phyloP scores from a whole-genome alignment of 129 eudicot species.

The Smallanthus sonchifolius region DNA sequence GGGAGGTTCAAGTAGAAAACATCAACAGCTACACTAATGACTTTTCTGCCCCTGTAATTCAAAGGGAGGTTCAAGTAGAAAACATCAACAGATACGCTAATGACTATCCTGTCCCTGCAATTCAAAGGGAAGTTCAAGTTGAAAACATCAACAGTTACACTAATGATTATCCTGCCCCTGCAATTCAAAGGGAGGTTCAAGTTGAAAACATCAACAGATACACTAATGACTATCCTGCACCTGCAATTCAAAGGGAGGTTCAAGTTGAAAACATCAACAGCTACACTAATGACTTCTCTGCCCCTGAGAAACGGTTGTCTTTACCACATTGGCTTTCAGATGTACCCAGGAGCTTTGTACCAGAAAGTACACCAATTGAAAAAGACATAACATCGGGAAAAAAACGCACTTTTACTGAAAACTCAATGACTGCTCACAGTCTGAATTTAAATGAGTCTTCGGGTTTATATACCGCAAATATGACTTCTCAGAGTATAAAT shows the following conservation, averaged over 20 bases:
- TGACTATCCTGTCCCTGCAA: not conserved
- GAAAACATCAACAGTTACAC: conserved; percentile 27
- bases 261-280: conserved; percentile 5
- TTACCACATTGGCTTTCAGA: conserved; percentile 44
- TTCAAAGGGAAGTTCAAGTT: conserved; percentile 15
- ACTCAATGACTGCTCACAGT: conserved; percentile 31
- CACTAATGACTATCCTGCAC: conserved; percentile 22
- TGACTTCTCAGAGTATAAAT: not conserved
- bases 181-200: conserved; percentile 13
- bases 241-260: conserved; percentile 17
- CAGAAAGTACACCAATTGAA: conserved; percentile 49
- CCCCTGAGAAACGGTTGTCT: conserved; percentile 70
- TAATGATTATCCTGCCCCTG: conserved; percentile 21
- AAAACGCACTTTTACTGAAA: conserved; percentile 82
- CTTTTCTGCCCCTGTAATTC: not conserved
- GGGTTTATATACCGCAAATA: not conserved
- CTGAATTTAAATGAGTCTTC: not conserved
- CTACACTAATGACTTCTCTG: conserved; percentile 21
- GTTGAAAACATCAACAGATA: conserved; percentile 32
- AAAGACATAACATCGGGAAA: conserved; percentile 41
- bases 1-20: conserved; percentile 4
- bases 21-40: not conserved
- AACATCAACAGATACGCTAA: not conserved
- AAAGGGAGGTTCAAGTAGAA: conserved; percentile 3
- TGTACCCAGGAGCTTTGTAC: conserved; percentile 26